Evolutionary conservation across 2,329 filamentous ascomycete genomes (phyloP).

Genomic region (Ascochyta clinopodiicola): DNA sequence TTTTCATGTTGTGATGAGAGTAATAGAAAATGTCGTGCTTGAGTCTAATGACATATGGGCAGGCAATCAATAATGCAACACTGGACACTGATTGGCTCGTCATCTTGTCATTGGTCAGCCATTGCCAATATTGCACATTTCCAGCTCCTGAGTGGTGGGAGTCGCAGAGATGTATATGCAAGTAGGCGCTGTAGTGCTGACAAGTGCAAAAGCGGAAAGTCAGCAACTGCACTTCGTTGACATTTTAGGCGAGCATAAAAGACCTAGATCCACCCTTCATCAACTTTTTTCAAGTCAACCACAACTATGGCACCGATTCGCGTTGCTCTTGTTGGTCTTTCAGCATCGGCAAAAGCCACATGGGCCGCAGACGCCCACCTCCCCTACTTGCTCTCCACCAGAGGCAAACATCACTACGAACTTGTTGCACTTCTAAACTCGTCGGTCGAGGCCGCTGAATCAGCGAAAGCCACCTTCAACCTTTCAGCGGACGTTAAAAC

Average conservation of each 20-base stretch:
- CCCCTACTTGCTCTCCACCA: conserved; percentile 61
- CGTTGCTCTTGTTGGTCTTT: conserved; percentile 66
- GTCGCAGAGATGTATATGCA: neutral
- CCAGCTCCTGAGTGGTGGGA: neutral
- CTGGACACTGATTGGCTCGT: too few relatives aligned
- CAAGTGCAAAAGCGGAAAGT: neutral
- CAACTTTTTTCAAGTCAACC: neutral
- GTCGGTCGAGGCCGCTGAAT: conserved; percentile 48
- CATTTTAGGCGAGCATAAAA: neutral
- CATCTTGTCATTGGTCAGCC: neutral
- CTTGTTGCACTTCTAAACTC: conserved; percentile 58
- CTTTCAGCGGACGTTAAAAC: conserved; percentile 50
- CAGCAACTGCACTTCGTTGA: neutral
- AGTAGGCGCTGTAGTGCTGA: neutral
- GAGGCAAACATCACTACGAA: conserved; percentile 46
- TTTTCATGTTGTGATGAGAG: neutral
- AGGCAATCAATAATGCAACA: too few relatives aligned
- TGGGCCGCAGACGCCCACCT: conserved; percentile 66
- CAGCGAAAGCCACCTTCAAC: conserved; percentile 49
- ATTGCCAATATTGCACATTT: neutral
- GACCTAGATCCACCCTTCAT: too few relatives aligned
- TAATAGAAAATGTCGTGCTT: neutral
- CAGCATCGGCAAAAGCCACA: conserved; percentile 56
- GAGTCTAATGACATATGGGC: too few relatives aligned
- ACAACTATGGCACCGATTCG: conserved; percentile 59